Evolutionary conservation across 108 stramenopile genomes (phyloP).

Genomic region (Craspedostauros australis): DNA sequence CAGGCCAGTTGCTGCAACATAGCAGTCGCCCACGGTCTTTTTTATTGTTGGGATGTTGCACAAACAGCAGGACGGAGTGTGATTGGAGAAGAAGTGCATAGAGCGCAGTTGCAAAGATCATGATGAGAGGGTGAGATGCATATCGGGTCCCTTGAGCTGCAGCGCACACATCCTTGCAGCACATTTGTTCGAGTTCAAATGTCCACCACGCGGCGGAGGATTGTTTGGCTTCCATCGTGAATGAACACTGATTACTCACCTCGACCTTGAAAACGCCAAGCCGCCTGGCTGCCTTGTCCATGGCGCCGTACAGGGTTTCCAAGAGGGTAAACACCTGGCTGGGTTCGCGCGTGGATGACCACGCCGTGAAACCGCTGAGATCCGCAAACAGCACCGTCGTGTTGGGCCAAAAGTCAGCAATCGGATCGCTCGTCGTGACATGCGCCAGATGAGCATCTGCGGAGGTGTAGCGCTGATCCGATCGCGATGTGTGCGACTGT

Average conservation of each 20-base stretch:
- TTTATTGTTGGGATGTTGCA: no score
- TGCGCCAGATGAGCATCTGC: no score
- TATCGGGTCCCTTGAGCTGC: no score
- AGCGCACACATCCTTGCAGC: no score
- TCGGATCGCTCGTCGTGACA: constrained; percentile 9
- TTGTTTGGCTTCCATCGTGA: no score
- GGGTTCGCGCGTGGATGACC: constrained; percentile 15
- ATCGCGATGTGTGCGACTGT: no score
- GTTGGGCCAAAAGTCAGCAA: constrained; percentile 17
- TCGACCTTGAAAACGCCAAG: constrained; percentile 9
- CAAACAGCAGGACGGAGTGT: no score
- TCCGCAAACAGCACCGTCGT: constrained; percentile 23
- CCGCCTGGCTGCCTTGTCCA: constrained; percentile 9
- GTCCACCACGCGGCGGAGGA: no score
- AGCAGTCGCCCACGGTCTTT: constrained; percentile 20
- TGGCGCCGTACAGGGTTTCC: constrained; percentile 11
- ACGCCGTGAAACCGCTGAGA: constrained; percentile 10
- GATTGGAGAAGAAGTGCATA: no score
- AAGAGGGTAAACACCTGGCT: constrained; percentile 12
- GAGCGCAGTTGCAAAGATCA: background rate
- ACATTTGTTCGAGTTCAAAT: no score
- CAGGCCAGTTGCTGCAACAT: constrained; percentile 30
- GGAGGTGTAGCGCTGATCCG: no score
- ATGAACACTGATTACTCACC: no score
- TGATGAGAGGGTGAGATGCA: background rate